phyloP scores from a whole-genome alignment of 352 stramenopile genomes.

The Phytophthora tubulina region DNA sequence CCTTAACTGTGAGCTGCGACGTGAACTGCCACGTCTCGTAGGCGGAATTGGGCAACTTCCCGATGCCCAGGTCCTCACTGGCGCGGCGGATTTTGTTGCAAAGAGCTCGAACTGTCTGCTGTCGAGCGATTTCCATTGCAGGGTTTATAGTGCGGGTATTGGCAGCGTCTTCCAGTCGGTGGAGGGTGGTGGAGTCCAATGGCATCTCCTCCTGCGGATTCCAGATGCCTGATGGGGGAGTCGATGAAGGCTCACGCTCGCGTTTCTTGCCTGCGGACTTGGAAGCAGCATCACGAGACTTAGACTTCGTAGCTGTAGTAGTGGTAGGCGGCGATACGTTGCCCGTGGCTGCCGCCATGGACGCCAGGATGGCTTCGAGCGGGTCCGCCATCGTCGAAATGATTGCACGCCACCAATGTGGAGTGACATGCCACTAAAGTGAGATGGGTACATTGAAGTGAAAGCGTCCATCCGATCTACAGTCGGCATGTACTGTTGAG shows the following conservation, averaged over 20 bases:
- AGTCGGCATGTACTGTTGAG: not conserved
- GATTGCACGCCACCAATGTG: not conserved
- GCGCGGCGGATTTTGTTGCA: conserved; percentile 75
- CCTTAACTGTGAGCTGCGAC: conserved; percentile 72
- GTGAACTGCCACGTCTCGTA: conserved; percentile 91
- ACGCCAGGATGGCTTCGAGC: conserved; percentile 82
- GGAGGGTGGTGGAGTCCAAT: conserved; percentile 30
- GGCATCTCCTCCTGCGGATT: conserved; percentile 57
- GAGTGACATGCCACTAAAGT: conserved; percentile 22
- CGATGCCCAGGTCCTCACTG: conserved; percentile 79
- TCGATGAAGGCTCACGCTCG: conserved; percentile 30
- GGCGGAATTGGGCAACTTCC: conserved; percentile 81
- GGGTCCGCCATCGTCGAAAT: conserved; percentile 46
- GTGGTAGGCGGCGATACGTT: conserved; percentile 42
- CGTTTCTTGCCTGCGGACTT: conserved; percentile 43
- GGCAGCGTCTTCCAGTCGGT: conserved; percentile 25
- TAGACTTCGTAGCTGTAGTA: not conserved
- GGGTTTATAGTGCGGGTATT: conserved; percentile 43
- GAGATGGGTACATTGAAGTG: conserved; percentile 2
- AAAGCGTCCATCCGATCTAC: no score
- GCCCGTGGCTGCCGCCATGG: conserved; percentile 81
- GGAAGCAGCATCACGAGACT: not conserved
- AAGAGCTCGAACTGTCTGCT: conserved; percentile 73
- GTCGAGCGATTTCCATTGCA: conserved; percentile 70
- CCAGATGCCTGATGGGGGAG: conserved; percentile 49